Evolutionary conservation across 1,139 yeast species (phyloP), one percentile per base, ranked within the genome.

Genomic region (Tardiomyces depauwii): DNA sequence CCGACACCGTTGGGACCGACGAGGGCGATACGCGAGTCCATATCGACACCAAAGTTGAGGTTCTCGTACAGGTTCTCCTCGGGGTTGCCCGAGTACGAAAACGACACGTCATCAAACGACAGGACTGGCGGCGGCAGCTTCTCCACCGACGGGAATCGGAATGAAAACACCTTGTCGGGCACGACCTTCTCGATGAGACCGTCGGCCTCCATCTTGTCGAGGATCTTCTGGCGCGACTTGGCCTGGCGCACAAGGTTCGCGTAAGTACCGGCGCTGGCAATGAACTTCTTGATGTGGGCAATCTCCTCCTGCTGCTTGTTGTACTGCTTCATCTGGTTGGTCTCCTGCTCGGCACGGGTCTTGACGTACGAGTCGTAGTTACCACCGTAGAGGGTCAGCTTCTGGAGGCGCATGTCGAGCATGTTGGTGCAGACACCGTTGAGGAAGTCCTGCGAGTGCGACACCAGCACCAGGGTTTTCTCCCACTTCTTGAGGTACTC

Each of bases 1-100:
- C 98, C 98, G 58, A 93, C 89, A 84, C 99, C 99, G 69, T 91
- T 91, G 64, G 98, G 97, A 41, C 99, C 99, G 52, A 91, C 98
- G 50, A 91, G 77, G 42, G 99, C 98, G 61, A 89, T 82, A 74
- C 99, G 83, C 39, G 97, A 89, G 70, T 91, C 99, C 98, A 91
- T 91, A 76, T 93, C 99, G 53, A 91, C 91, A 82, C 98, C 98
- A 60, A 91, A 91, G 65, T 88, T 93, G 65, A 91, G 77, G 65
- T 85, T 70, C 65, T 85, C 88, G 70, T 91, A 93, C 61, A 91
- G 76, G 69, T 89, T 84, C 67, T 91, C 84, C 70, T 87, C 96
- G 46, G 76, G 68, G 19, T 84, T 82, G 58, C 94, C 97, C 58
- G 84, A 82, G 70, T 91, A 91, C 19, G 96, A 74, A 70, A 91